phyloP scores from a whole-genome alignment of 352 stramenopile species.

The Phytophthora tubulina region DNA sequence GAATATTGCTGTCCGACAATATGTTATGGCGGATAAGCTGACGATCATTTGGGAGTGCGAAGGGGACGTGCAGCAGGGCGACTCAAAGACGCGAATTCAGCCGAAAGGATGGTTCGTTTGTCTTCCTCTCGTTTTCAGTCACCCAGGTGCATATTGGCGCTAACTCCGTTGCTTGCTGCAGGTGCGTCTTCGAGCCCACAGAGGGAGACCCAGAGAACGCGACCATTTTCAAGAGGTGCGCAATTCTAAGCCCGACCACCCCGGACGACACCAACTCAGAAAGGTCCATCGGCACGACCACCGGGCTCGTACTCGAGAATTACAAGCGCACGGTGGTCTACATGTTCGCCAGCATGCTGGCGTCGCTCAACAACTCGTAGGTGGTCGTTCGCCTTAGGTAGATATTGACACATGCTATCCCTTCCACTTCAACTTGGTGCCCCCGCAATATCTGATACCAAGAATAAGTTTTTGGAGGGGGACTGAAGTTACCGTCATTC shows the following conservation, averaged over 20 bases:
- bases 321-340: conserved; percentile 45
- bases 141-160: not conserved
- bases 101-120: conserved; percentile 59
- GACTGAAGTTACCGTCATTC: conserved; percentile 2
- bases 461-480: not conserved
- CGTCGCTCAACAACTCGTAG: conserved; percentile 12
- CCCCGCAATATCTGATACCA: conserved; percentile 3
- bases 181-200: conserved; percentile 57
- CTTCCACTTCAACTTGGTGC: conserved; percentile 11
- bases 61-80: conserved; percentile 35
- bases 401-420: not conserved
- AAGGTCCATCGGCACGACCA: conserved; percentile 50
- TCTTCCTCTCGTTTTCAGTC: not conserved
- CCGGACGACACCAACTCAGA: conserved; percentile 35
- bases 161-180: conserved; percentile 14
- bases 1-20: conserved; percentile 55
- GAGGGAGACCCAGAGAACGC: conserved; percentile 37
- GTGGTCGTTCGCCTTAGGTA: not conserved
- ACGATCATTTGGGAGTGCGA: conserved; percentile 62
- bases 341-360: conserved; percentile 44
- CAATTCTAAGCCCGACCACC: conserved; percentile 48
- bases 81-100: conserved; percentile 43
- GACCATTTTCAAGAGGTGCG: conserved; percentile 51
- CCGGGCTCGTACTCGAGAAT: conserved; percentile 45
- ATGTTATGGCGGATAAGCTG: conserved; percentile 47